These are phyloP conservation scores for Pythium aristosporum DNA, from an alignment of 352 stramenopile genomes.

Conservation along the genomic window DNA sequence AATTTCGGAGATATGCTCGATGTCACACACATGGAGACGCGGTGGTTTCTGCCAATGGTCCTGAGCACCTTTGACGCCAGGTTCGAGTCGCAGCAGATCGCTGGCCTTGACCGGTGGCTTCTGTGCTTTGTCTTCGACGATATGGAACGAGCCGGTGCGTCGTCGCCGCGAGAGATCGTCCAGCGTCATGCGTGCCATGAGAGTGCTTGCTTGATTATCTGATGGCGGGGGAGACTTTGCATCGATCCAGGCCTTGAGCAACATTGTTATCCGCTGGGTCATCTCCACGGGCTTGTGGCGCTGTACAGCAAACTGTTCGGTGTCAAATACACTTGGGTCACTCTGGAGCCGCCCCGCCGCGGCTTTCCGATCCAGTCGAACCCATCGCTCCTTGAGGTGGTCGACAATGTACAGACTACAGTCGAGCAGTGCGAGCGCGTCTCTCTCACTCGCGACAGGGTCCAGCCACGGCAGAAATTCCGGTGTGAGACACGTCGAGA, in stretches of 20 bases:
- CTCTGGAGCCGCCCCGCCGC: slow-evolving; percentile 26
- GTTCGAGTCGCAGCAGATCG: slow-evolving; percentile 11
- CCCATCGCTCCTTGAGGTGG: slow-evolving; percentile 62
- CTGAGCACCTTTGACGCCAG: slow-evolving; percentile 8
- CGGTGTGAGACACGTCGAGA: slow-evolving; percentile 21
- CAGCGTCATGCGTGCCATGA: slow-evolving; percentile 9
- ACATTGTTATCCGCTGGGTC: slow-evolving; percentile 42
- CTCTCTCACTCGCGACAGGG: slow-evolving; percentile 36
- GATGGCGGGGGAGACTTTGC: neutral
- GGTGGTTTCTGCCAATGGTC: slow-evolving; percentile 24
- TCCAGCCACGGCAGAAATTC: slow-evolving; percentile 52
- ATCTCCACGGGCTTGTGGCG: slow-evolving; percentile 56
- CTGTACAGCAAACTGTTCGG: slow-evolving; percentile 57
- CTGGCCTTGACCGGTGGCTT: slow-evolving; percentile 14
- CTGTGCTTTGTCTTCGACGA: neutral
- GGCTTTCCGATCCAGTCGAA: slow-evolving; percentile 51
- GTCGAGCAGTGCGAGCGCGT: slow-evolving; percentile 51
- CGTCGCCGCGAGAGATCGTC: slow-evolving; percentile 3
- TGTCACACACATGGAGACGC: slow-evolving; percentile 36
- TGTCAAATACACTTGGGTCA: slow-evolving; percentile 42
- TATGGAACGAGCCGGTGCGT: slow-evolving; percentile 10
- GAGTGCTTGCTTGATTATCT: neutral
- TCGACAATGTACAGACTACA: slow-evolving; percentile 56
- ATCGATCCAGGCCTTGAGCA: slow-evolving; percentile 64
- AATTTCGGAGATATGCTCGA: slow-evolving; percentile 50